Evolutionary conservation across 495 filamentous ascomycete species (phyloP).

Genomic region (Aspergillus carlsbadensis): DNA sequence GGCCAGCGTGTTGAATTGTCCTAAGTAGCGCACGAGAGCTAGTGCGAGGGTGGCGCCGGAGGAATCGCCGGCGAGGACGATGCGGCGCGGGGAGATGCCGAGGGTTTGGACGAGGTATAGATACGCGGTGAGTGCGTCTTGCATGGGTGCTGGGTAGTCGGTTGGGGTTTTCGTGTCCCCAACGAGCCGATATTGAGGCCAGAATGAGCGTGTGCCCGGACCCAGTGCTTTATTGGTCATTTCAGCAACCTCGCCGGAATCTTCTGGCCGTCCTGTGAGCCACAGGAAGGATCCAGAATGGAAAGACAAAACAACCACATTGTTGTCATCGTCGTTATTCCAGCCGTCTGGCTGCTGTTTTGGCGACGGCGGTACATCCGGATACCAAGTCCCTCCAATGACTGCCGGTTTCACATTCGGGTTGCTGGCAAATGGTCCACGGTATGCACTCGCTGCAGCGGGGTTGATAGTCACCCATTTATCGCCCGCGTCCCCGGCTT

Average conservation of each 20-base stretch:
- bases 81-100: constrained; percentile 26
- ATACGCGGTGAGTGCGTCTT: constrained; percentile 2
- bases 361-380: background rate
- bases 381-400: constrained; percentile 22
- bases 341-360: background rate
- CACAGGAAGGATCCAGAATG: constrained; percentile 19
- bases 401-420: constrained; percentile 13
- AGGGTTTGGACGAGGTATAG: constrained; percentile 27
- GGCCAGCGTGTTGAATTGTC: background rate
- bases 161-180: constrained; percentile 9
- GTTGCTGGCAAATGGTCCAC: constrained; percentile 4
- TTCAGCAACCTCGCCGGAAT: constrained; percentile 10
- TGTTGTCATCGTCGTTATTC: background rate
- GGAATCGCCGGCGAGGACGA: constrained; percentile 43
- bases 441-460: constrained; percentile 8
- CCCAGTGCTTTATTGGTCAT: constrained; percentile 16
- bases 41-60: constrained; percentile 39
- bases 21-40: constrained; percentile 35
- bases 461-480: constrained; percentile 14
- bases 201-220: constrained; percentile 11
- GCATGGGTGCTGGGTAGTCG: constrained; percentile 6
- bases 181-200: constrained; percentile 20
- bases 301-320: constrained; percentile 17
- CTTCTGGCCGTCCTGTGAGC: constrained; percentile 12
- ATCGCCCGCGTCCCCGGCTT: constrained; percentile 8